These are phyloP conservation scores for Trametes cinnabarina DNA, from an alignment of 768 basidiomycete genomes.

Conservation along the genomic window DNA sequence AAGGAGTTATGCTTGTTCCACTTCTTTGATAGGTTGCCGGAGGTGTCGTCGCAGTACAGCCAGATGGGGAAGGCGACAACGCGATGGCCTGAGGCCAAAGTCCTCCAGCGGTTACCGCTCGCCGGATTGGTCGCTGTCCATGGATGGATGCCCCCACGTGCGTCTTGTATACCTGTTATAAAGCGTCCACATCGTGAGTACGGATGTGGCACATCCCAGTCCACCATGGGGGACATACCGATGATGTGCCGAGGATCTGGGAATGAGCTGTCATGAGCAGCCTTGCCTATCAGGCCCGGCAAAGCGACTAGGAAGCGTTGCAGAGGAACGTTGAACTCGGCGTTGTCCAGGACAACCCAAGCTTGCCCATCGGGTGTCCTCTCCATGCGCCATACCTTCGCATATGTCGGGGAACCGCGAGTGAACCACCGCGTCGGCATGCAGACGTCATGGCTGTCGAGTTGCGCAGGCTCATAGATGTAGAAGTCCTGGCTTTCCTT, in stretches of 20 bases:
- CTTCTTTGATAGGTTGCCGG: constrained; percentile 44
- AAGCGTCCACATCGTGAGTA: no score
- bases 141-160: neutral
- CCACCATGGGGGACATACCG: no score
- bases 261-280: neutral
- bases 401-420: no score
- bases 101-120: constrained; percentile 2
- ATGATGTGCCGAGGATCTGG: neutral
- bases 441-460: neutral
- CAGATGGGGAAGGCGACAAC: constrained; percentile 35
- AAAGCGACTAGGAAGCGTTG: neutral
- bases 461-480: neutral
- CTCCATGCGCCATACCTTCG: no score
- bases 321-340: no score
- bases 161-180: no score
- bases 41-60: constrained; percentile 45
- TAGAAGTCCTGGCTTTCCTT: neutral
- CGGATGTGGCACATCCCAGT: no score
- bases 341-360: no score
- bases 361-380: no score
- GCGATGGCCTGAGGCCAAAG: constrained; percentile 14
- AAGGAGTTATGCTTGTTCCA: constrained; percentile 46
- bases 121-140: constrained; percentile 6
- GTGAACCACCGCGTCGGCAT: no score
- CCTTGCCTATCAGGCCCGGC: neutral